Percentiles rank a stretch among this genome's conserved stretches.
These are phyloP conservation scores for Aspergillus heteromorphus DNA, from an alignment of 495 filamentous ascomycete genomes.

Conservation along the genomic window DNA sequence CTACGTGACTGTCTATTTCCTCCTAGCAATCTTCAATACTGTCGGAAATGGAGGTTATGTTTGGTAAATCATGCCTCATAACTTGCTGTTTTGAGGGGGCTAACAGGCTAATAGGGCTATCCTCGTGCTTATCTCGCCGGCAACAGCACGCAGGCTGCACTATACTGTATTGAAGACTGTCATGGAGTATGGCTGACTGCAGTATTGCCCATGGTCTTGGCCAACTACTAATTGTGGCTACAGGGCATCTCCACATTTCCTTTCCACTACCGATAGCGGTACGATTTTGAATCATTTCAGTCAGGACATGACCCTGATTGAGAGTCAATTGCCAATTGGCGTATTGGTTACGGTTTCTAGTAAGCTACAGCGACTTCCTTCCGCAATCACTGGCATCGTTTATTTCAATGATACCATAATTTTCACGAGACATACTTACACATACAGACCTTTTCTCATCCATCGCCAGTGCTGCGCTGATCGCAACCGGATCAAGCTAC, in stretches of 20 bases:
- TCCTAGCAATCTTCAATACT: neutral
- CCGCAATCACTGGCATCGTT: neutral
- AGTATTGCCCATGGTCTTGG: neutral
- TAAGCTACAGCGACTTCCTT: neutral
- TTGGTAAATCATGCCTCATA: neutral
- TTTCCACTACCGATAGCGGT: neutral
- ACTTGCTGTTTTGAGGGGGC: neutral
- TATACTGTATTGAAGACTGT: neutral
- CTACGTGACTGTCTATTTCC: neutral
- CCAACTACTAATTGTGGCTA: neutral
- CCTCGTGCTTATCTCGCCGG: neutral
- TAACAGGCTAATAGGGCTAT: neutral
- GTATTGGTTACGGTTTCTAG: neutral
- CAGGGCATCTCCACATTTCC: neutral
- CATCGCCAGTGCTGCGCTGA: neutral
- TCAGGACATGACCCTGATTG: constrained; percentile 1
- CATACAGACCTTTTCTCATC: neutral
- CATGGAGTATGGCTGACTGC: neutral
- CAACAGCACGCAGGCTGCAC: neutral
- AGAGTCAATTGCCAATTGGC: neutral
- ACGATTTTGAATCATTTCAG: neutral
- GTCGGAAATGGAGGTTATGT: neutral
- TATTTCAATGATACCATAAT: no score
- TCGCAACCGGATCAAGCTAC: neutral
- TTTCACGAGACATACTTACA: neutral